Percentiles rank a stretch among this genome's conserved stretches.
phyloP scores from a whole-genome alignment of 2,329 filamentous ascomycete species.

The Bimuria novae-zelandiae region DNA sequence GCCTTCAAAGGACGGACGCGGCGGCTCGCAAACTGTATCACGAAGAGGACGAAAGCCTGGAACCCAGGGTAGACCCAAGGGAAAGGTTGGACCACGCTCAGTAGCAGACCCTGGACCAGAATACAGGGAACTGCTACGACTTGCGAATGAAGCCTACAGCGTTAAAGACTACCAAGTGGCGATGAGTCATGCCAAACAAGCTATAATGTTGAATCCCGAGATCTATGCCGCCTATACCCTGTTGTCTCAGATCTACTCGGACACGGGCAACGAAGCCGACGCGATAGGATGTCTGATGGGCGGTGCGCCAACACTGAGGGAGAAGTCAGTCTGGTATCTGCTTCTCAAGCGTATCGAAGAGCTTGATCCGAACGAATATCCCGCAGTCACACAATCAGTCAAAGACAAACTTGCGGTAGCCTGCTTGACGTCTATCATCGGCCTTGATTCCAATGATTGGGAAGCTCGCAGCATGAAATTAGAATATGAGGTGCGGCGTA shows the following conservation, averaged over 20 bases:
- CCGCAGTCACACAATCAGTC: conserved; percentile 30
- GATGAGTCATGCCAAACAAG: conserved; percentile 37
- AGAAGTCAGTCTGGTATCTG: conserved; percentile 61
- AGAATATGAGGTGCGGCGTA: conserved; percentile 58
- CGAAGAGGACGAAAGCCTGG: conserved; percentile 29
- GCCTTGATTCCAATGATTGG: conserved; percentile 57
- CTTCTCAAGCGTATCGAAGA: conserved; percentile 59
- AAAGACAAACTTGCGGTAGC: conserved; percentile 35
- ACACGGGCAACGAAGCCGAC: conserved; percentile 61
- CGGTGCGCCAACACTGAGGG: conserved; percentile 62
- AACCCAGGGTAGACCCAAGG: conserved; percentile 33
- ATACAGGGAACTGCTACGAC: conserved; percentile 69
- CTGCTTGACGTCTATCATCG: conserved; percentile 54
- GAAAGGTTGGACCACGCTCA: conserved; percentile 54
- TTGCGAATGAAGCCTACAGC: conserved; percentile 71
- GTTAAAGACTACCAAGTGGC: conserved; percentile 61
- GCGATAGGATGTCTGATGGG: conserved; percentile 61
- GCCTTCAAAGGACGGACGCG: conserved; percentile 30
- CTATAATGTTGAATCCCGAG: conserved; percentile 59
- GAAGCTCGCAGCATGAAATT: conserved; percentile 61
- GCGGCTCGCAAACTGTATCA: conserved; percentile 23
- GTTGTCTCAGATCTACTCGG: conserved; percentile 62
- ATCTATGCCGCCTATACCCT: conserved; percentile 66
- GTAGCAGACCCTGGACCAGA: conserved; percentile 71
- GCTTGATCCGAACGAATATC: conserved; percentile 45